A percentile compares a stretch with the other conserved stretches of the same genome.
These are phyloP conservation scores for Orbilia blumenaviensis DNA, from an alignment of 2,329 filamentous ascomycete species.

Conservation along the genomic window DNA sequence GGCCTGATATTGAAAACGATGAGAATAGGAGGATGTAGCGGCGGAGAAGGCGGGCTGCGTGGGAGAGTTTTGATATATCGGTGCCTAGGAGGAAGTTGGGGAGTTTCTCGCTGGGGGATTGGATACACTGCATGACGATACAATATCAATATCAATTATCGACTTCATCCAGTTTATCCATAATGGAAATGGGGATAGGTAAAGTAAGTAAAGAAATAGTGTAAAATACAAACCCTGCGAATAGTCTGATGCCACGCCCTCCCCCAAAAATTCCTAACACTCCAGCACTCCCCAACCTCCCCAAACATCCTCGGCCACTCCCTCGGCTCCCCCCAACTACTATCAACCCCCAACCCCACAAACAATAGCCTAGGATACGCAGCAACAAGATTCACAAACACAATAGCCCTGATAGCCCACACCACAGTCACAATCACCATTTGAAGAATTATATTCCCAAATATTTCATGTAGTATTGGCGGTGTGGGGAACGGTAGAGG, in stretches of 20 bases:
- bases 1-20: not conserved
- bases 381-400: not conserved
- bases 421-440: not conserved
- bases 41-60: not conserved
- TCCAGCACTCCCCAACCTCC: constrained; percentile 5
- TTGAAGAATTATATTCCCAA: not conserved
- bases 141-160: not conserved
- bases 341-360: not conserved
- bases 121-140: not conserved
- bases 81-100: not conserved
- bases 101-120: not conserved
- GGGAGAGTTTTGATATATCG: not conserved
- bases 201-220: not conserved
- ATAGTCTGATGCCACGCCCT: constrained; percentile 14
- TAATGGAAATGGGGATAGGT: no score
- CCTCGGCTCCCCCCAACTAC: not conserved
- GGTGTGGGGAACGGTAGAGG: no score
- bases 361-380: not conserved
- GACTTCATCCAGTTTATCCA: no score
- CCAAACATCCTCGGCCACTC: constrained; percentile 14
- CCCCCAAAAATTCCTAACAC: constrained; percentile 8
- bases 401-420: constrained; percentile 10
- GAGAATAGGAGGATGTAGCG: not conserved
- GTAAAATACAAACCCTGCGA: not conserved
- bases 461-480: not conserved